phyloP scores from a whole-genome alignment of 345 rosid species.

The Heritiera littoralis region DNA sequence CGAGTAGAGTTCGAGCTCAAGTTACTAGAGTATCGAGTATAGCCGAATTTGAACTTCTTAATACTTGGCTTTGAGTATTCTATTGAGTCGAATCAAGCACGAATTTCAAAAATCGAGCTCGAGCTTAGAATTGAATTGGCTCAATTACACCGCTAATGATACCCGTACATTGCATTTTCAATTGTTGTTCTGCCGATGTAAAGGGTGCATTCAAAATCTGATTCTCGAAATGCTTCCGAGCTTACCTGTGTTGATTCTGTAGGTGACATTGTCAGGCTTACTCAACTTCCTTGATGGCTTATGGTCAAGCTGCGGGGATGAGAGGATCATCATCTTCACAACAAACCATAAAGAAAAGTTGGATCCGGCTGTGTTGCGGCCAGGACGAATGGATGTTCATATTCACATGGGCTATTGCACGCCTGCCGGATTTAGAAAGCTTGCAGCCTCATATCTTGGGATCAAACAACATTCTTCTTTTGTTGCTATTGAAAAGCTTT shows the following conservation, averaged over 20 bases:
- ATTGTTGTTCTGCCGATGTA: no score
- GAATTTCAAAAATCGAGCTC: no score
- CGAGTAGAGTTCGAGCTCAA: no score
- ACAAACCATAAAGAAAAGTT: slow-evolving; percentile 26
- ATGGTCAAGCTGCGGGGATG: slow-evolving; percentile 33
- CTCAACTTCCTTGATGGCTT: slow-evolving; percentile 33
- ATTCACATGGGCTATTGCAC: slow-evolving; percentile 28
- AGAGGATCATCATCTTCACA: slow-evolving; percentile 32
- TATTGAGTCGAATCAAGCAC: no score
- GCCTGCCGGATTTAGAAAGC: slow-evolving; percentile 14
- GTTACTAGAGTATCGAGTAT: no score
- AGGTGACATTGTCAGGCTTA: slow-evolving; percentile 31
- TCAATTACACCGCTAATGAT: no score
- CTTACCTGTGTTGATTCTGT: neutral
- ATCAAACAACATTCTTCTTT: slow-evolving; percentile 18
- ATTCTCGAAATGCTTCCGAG: no score
- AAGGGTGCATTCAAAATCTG: no score
- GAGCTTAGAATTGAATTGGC: no score
- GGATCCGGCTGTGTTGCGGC: slow-evolving; percentile 27
- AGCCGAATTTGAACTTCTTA: no score
- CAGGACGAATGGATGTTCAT: slow-evolving; percentile 30
- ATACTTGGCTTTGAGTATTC: no score
- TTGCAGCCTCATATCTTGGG: slow-evolving; percentile 19
- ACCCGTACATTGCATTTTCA: neutral
- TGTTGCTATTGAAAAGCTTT: slow-evolving; percentile 10